Base-by-base conservation (phyloP, 1,139 yeast species). In the Kluyveromyces marxianus region DNA sequence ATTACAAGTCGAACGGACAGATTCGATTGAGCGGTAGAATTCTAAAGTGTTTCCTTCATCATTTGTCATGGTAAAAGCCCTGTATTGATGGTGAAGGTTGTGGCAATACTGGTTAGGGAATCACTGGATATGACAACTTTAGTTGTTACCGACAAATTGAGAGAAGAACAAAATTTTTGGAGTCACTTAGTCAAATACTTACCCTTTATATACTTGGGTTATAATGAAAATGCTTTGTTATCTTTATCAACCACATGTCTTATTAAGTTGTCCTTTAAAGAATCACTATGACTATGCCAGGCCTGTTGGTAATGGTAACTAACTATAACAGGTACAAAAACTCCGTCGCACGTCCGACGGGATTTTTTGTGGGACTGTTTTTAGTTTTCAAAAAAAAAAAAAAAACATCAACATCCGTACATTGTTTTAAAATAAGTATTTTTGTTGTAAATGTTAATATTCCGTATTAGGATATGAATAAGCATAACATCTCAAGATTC, bases 1-100 rank as follows among this genome's bases (percentile, higher is more conserved):
- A 1, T 63, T 53, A 14, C 77, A 68, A 30, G 77, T 73, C 45
- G 70, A 78, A 49, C 83, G 68, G 3, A 78, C 82, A 0, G 82
- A 72, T 29, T 66, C 65, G 40, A 78, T 74, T 10, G 76, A 41
- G 37, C 48, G 54, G 25, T 8, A 10, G 14, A 10, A 32, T 21
- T 6, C 34, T 10, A 32, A 32, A 10, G 8, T 21, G 5, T 32
- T 21, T n/a, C 14, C 4, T 2, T 32, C 34, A 10, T n/a, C 4
- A 5, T 7, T n/a, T 7, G 34, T 32, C 34, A 32, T 32, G 34
- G 14, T 32, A 32, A 7, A 32, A 7, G 34, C 14, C 2, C 8
- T 8, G 8, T 29, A 7, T 29, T 29, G 31, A 29, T n/a, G 4
- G 4, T 32, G 34, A 10, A 10, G 34, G 34, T 32, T 32, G 8